A percentile compares a stretch with the other conserved stretches of the same genome.
phyloP scores from a whole-genome alignment of 345 rosid genomes.

The Balakata baccata region DNA sequence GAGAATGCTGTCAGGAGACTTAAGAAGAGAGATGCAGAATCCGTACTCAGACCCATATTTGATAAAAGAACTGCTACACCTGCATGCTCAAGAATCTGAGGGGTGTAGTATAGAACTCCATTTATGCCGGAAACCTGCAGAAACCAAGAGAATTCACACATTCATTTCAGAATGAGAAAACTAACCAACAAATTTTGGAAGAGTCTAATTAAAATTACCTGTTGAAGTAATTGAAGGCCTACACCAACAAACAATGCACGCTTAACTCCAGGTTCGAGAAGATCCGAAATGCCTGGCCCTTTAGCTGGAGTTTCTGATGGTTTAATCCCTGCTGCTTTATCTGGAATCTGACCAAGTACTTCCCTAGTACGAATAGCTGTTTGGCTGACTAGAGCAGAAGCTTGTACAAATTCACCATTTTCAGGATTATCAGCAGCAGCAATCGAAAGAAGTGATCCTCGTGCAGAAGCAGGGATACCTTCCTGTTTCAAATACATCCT shows the following conservation, averaged over 20 bases:
- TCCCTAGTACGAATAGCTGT: slow-evolving; percentile 21
- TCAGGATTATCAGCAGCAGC: slow-evolving; percentile 14
- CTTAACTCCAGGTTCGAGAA: slow-evolving; percentile 43
- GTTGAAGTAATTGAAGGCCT: slow-evolving; percentile 38
- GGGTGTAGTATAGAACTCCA: slow-evolving; percentile 43
- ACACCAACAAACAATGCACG: slow-evolving; percentile 45
- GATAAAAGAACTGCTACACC: slow-evolving; percentile 42
- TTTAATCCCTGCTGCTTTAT: neutral
- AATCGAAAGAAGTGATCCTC: slow-evolving; percentile 30
- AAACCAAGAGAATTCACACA: neutral
- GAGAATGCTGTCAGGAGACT: slow-evolving; percentile 29
- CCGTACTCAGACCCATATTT: slow-evolving; percentile 30
- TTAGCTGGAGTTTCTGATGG: slow-evolving; percentile 8
- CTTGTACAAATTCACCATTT: slow-evolving; percentile 27
- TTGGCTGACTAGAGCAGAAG: slow-evolving; percentile 40
- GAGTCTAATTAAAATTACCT: slow-evolving; percentile 25
- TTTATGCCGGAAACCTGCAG: slow-evolving; percentile 41
- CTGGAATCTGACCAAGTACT: slow-evolving; percentile 8
- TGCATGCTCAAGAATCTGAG: slow-evolving; percentile 44
- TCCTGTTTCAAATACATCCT: slow-evolving; percentile 43
- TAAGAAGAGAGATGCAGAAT: slow-evolving; percentile 38
- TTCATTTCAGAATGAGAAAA: neutral
- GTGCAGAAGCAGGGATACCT: slow-evolving; percentile 17
- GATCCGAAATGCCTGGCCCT: slow-evolving; percentile 24
- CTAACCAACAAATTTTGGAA: neutral